These are phyloP conservation scores for Aspergillus ibericus DNA, from an alignment of 2,329 filamentous ascomycete species.

Conservation along the genomic window DNA sequence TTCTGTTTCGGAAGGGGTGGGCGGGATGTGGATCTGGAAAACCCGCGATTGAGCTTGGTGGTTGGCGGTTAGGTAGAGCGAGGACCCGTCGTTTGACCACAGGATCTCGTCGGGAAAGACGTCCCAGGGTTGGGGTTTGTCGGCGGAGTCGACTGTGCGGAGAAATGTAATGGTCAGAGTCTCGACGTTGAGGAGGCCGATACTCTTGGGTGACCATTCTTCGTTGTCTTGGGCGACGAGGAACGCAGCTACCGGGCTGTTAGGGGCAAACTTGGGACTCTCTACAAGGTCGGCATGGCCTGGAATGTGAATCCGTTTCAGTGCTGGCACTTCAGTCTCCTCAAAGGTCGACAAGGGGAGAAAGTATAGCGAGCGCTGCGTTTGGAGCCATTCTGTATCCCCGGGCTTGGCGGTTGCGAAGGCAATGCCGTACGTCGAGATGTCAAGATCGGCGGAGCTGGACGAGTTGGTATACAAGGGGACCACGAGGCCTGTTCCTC, in stretches of 20 bases:
- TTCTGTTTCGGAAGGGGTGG: neutral
- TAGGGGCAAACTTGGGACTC: neutral
- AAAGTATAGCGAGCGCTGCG: neutral
- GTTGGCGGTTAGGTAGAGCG: neutral
- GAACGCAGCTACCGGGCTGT: neutral
- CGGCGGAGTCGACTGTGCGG: neutral
- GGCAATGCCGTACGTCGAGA: neutral
- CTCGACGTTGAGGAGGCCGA: neutral
- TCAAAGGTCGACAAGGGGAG: neutral
- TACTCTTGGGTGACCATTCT: constrained; percentile 1
- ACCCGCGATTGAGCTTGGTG: neutral
- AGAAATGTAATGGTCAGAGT: neutral
- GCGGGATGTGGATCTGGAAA: neutral
- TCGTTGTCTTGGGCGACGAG: neutral
- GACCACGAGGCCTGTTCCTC: neutral
- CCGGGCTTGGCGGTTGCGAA: neutral
- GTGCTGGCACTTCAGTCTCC: neutral
- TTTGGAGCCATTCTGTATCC: neutral
- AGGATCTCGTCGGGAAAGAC: constrained; percentile 1
- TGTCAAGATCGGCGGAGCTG: neutral
- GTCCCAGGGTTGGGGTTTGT: neutral
- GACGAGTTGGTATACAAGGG: neutral
- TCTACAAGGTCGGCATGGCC: neutral
- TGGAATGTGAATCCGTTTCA: neutral
- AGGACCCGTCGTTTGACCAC: neutral